Conservation (phyloP, 805 yeast species). For the Limtongia smithiae region DNA sequence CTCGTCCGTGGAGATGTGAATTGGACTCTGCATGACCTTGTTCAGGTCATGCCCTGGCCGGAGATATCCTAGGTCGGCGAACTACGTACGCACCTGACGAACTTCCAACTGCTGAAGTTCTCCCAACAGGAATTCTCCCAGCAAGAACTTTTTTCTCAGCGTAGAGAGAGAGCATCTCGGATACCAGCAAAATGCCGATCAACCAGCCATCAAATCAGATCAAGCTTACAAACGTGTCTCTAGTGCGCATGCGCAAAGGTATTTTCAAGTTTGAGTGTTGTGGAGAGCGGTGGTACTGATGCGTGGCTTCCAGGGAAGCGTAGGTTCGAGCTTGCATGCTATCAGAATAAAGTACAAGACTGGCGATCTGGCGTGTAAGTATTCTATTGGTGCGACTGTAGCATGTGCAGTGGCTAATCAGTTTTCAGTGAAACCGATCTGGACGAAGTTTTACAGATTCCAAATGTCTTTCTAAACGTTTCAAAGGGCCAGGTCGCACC, state of each 20-base stretch:
- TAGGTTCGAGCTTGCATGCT: conserved; percentile 92
- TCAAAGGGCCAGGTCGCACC: conserved; percentile 93
- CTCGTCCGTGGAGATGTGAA: too few relatives aligned
- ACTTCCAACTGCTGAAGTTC: too few relatives aligned
- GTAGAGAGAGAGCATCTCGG: too few relatives aligned
- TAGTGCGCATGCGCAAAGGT: conserved; percentile 86
- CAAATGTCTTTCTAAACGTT: conserved; percentile 88
- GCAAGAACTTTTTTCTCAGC: too few relatives aligned
- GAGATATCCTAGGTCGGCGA: too few relatives aligned
- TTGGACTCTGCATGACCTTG: too few relatives aligned
- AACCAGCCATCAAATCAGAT: conserved; percentile 89
- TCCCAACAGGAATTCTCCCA: too few relatives aligned
- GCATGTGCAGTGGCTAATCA: neutral
- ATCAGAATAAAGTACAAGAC: conserved; percentile 95
- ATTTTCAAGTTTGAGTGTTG: neutral
- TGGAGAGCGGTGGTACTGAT: neutral
- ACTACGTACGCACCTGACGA: too few relatives aligned
- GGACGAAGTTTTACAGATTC: conserved; percentile 94
- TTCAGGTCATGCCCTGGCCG: too few relatives aligned
- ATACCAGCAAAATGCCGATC: conserved; percentile 48
- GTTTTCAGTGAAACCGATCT: conserved; percentile 69
- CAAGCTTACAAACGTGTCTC: conserved; percentile 86
- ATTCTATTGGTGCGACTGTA: neutral
- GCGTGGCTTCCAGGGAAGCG: conserved; percentile 47
- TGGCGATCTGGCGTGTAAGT: conserved; percentile 68